phyloP scores from a whole-genome alignment of 306 rosid genomes.

The Cicer bijugum region DNA sequence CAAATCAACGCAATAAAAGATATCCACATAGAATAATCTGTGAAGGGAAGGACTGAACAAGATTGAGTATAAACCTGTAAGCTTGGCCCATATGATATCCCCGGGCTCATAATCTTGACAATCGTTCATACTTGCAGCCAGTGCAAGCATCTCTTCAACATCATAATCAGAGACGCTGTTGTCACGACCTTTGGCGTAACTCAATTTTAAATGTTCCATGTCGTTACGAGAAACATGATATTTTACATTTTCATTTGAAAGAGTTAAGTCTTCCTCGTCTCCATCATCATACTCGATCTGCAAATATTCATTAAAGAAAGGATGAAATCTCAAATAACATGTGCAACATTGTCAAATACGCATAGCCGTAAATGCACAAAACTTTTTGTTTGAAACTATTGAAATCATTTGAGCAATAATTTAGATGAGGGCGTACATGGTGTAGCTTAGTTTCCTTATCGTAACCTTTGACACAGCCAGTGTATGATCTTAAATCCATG shows the following conservation, averaged over 20 bases:
- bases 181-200: slow-evolving; percentile 55
- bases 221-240: slow-evolving; percentile 81
- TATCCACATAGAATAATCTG: slow-evolving; percentile 25
- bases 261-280: slow-evolving; percentile 72
- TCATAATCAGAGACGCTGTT: slow-evolving; percentile 72
- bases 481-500: slow-evolving; percentile 76
- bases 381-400: slow-evolving; percentile 20
- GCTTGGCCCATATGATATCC: slow-evolving; percentile 96
- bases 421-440: slow-evolving; percentile 58
- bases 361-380: slow-evolving; percentile 20
- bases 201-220: slow-evolving; percentile 77
- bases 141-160: slow-evolving; percentile 80
- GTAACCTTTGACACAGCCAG: slow-evolving; percentile 68
- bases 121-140: slow-evolving; percentile 94
- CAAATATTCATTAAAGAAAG: slow-evolving; percentile 39
- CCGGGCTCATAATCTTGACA: slow-evolving; percentile 86
- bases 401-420: slow-evolving; percentile 18
- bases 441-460: slow-evolving; percentile 64
- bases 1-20: slow-evolving; percentile 14
- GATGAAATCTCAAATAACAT: slow-evolving; percentile 36
- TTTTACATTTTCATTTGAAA: slow-evolving; percentile 75
- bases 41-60: slow-evolving; percentile 33
- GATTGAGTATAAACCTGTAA: slow-evolving; percentile 75
- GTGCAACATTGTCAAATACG: slow-evolving; percentile 16
- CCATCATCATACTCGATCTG: slow-evolving; percentile 89